Percentiles rank a stretch among this genome's conserved stretches.
Evolutionary conservation across 139 green algal species (phyloP).

Genomic region (Coccomyxa sp.): DNA sequence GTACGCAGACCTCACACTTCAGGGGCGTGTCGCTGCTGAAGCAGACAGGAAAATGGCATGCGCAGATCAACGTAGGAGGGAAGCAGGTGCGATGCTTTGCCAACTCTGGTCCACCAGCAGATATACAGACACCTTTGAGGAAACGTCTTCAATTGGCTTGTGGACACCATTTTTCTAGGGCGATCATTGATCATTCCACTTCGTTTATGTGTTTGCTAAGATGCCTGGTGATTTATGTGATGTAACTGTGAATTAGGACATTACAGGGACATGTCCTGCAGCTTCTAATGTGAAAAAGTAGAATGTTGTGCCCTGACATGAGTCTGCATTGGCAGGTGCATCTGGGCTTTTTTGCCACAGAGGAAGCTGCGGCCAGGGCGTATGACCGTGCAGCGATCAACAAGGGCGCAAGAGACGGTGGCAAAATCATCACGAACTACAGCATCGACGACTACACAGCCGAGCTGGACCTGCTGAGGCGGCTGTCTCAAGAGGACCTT

Average conservation of each 20-base stretch:
- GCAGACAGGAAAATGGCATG: constrained; percentile 44
- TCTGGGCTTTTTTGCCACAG: constrained; percentile 30
- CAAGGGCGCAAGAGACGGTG: constrained; percentile 13
- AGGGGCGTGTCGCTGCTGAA: constrained; percentile 37
- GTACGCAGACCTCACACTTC: constrained; percentile 25
- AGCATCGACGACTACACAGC: constrained; percentile 21
- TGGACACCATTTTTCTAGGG: neutral
- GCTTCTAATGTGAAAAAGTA: too few relatives aligned
- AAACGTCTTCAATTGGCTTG: too few relatives aligned
- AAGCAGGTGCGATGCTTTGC: constrained; percentile 19
- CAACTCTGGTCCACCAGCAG: neutral
- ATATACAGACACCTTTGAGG: neutral
- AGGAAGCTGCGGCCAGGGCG: constrained; percentile 28
- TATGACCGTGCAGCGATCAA: constrained; percentile 38
- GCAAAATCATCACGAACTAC: constrained; percentile 36
- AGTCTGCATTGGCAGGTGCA: constrained; percentile 25
- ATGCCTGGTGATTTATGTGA: too few relatives aligned
- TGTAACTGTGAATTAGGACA: too few relatives aligned
- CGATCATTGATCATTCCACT: neutral
- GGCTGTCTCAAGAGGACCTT: constrained; percentile 17
- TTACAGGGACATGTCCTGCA: too few relatives aligned
- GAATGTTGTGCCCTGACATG: too few relatives aligned
- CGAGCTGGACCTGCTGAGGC: constrained; percentile 29
- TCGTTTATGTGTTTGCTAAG: too few relatives aligned
- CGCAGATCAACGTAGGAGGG: constrained; percentile 44